Conservation (phyloP, 2,329 filamentous ascomycete genomes). For the Alternaria postmessia region DNA sequence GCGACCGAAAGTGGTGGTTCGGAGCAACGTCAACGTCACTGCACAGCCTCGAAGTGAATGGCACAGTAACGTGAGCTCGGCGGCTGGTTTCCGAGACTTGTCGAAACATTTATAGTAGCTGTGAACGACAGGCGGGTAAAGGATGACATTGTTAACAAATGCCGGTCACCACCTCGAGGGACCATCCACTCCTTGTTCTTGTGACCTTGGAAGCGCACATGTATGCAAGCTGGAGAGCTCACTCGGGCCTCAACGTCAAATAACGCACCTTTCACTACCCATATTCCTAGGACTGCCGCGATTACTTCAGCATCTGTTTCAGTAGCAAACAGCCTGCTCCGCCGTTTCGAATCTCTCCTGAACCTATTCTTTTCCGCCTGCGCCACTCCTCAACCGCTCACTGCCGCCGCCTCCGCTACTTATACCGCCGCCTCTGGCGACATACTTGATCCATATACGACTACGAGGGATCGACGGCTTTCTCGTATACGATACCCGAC, state of each 20-base stretch:
- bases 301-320: conserved; percentile 32
- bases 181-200: conserved; percentile 19
- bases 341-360: conserved; percentile 25
- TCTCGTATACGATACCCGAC: conserved; percentile 22
- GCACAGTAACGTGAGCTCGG: conserved; percentile 29
- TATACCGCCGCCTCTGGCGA: background rate
- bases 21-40: conserved; percentile 27
- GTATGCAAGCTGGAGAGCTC: conserved; percentile 21
- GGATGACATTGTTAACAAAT: conserved; percentile 19
- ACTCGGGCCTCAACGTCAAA: conserved; percentile 25
- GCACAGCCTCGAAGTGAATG: conserved; percentile 33
- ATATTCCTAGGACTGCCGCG: conserved; percentile 19
- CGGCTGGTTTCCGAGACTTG: conserved; percentile 16
- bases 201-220: conserved; percentile 24
- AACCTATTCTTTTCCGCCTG: conserved; percentile 13
- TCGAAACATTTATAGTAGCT: conserved; percentile 37
- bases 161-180: conserved; percentile 13
- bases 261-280: conserved; percentile 21
- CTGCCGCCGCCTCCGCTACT: conserved; percentile 15
- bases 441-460: conserved; percentile 11
- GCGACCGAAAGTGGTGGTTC: conserved; percentile 29
- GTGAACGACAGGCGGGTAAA: conserved; percentile 19
- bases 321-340: conserved; percentile 29
- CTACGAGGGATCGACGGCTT: conserved; percentile 8
- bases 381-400: conserved; percentile 20